These are phyloP conservation scores for Fremontodendron californicum DNA, from an alignment of 345 rosid species.

Conservation along the genomic window DNA sequence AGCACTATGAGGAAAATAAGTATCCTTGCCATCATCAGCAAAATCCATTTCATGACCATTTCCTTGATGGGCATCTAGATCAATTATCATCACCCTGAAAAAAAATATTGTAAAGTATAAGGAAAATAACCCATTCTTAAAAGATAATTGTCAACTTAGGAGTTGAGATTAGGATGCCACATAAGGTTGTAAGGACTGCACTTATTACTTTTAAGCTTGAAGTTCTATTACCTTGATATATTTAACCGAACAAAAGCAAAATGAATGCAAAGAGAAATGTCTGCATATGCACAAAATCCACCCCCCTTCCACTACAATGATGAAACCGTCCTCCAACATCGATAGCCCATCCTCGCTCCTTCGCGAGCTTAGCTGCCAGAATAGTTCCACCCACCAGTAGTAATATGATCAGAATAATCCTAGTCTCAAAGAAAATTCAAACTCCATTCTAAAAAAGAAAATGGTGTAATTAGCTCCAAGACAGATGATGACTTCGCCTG, in stretches of 20 bases:
- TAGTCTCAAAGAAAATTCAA: background rate
- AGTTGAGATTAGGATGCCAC: constrained; percentile 1
- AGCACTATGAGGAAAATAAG: background rate
- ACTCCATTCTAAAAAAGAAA: background rate
- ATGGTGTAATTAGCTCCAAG: background rate
- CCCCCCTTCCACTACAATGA: constrained; percentile 80
- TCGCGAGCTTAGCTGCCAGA: constrained; percentile 83
- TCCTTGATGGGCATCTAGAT: constrained; percentile 98
- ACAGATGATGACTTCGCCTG: constrained; percentile 42
- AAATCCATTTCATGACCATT: constrained; percentile 94
- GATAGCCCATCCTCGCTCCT: constrained; percentile 88
- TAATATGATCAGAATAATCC: constrained; percentile 9
- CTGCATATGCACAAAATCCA: constrained; percentile 91
- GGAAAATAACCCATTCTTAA: constrained; percentile 1
- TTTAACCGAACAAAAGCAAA: constrained; percentile 48
- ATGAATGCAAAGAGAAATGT: constrained; percentile 84
- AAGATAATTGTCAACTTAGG: background rate
- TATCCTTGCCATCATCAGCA: constrained; percentile 57
- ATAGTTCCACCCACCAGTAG: constrained; percentile 87
- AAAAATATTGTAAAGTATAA: constrained; percentile 18
- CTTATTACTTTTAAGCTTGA: constrained; percentile 2
- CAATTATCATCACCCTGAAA: constrained; percentile 92
- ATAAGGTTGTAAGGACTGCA: background rate
- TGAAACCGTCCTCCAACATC: constrained; percentile 96
- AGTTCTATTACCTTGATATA: constrained; percentile 53